Percentiles rank a stretch among this genome's conserved stretches.
phyloP scores from a whole-genome alignment of 164 flowering plant species.

The Buxus sempervirens region DNA sequence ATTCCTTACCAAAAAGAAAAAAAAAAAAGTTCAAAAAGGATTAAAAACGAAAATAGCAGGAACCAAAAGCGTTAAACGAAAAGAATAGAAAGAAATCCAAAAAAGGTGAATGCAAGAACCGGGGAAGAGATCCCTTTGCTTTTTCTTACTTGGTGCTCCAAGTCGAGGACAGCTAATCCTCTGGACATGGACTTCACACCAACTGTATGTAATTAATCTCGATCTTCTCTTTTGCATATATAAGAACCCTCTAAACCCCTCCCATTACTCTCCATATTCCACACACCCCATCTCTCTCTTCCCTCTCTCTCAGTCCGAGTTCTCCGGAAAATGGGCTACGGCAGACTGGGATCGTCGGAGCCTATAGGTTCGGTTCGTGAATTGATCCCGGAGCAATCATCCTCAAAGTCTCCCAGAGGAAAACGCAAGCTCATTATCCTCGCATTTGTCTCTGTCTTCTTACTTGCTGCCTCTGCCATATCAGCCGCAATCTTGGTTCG shows the following conservation, averaged over 20 bases:
- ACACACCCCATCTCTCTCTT: constrained; percentile 1
- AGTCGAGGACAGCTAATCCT: constrained; percentile 38
- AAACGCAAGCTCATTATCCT: constrained; percentile 28
- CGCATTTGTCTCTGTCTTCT: constrained; percentile 22
- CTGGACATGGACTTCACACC: constrained; percentile 38
- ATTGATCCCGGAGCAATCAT: constrained; percentile 5
- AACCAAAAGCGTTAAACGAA: too few species aligned
- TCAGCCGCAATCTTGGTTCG: constrained; percentile 33
- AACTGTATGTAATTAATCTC: constrained; percentile 17
- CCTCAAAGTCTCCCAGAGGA: constrained; percentile 3
- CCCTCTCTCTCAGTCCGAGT: not conserved
- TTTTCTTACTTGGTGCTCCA: not conserved
- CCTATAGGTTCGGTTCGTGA: constrained; percentile 14
- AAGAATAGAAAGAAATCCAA: too few species aligned
- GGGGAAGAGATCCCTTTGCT: too few species aligned
- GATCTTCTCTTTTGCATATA: too few species aligned
- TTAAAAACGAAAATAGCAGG: too few species aligned
- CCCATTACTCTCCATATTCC: not conserved
- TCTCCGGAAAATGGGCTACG: constrained; percentile 45
- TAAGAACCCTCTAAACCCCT: not conserved
- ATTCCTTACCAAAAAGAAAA: too few species aligned
- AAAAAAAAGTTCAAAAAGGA: too few species aligned
- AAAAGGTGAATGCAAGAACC: too few species aligned
- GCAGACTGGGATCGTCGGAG: constrained; percentile 42
- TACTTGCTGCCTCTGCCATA: constrained; percentile 37